A percentile compares a stretch with the other conserved stretches of the same genome.
Conservation (phyloP, 345 rosid species). For the Lumnitzera littorea region DNA sequence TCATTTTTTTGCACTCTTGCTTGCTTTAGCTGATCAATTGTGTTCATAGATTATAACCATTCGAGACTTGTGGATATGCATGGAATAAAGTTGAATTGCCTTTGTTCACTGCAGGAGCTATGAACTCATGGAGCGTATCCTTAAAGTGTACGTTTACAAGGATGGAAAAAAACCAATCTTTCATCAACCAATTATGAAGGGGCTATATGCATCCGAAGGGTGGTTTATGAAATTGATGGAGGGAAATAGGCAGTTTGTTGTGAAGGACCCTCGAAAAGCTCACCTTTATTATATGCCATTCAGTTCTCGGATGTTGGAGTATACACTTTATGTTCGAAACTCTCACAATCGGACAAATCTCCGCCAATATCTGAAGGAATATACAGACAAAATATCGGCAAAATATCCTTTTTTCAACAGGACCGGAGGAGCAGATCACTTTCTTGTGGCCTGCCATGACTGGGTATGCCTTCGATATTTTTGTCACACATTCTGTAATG, state of each 20-base stretch:
- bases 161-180: conserved; percentile 89
- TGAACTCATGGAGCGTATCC: conserved; percentile 79
- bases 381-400: conserved; percentile 58
- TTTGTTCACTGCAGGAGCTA: conserved; percentile 61
- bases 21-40: too few relatives aligned
- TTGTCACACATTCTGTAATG: neutral
- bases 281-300: conserved; percentile 94
- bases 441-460: conserved; percentile 96
- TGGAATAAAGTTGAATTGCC: neutral
- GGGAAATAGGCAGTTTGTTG: conserved; percentile 57
- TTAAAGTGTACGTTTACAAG: conserved; percentile 68
- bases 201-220: conserved; percentile 95
- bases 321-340: conserved; percentile 74
- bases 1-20: too few relatives aligned
- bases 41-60: too few relatives aligned
- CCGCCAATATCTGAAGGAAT: conserved; percentile 62
- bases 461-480: conserved; percentile 52
- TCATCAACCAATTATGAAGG: conserved; percentile 84
- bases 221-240: conserved; percentile 99
- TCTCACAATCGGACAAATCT: conserved; percentile 86
- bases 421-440: conserved; percentile 91
- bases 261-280: conserved; percentile 77
- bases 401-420: conserved; percentile 89
- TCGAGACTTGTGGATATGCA: too few relatives aligned
- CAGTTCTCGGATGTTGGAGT: conserved; percentile 86